Evolutionary conservation across 1,284 basidiomycete species (phyloP), one percentile per base, ranked within the genome.

Genomic region (Cystobasidiaceae sp.): DNA sequence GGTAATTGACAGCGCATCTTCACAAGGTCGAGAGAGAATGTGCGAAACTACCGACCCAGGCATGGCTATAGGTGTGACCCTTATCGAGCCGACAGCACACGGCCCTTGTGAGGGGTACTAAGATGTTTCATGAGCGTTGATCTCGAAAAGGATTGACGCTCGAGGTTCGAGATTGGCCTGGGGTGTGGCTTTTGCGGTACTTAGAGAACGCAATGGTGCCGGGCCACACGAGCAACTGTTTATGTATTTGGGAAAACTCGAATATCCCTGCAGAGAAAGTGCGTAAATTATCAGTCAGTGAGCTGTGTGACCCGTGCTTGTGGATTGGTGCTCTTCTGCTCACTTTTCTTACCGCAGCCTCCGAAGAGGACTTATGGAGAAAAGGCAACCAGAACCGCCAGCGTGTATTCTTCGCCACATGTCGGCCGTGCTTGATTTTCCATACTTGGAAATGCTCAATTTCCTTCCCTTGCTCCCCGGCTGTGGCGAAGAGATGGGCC

Each of bases 121-220:
- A 64, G 61, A 64, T 64, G 61, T 17, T 55, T 51, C 43, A 27
- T 23, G n/a, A 45, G 34, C 5, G n/a, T 56, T 56, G 19, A 15
- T 64, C 61, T 64, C 61, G 61, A 56, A 41, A 51, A 28, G 33
- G 61, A 64, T 50, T 64, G 61, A 64, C 61, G 48, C 61, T 64
- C 61, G 34, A 49, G 34, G 39, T 59, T 28, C n/a, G n/a, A n/a
- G n/a, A n/a, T n/a, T 37, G 48, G 56, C 45, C 56, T 59, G 56
- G 56, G 56, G 30, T 21, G 7, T 46, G 45, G 44, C 56, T 17
- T 30, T 43, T 55, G n/a, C n/a, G n/a, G n/a, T n/a, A n/a, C n/a
- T 27, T 23, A 5, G 8, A 15, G 7, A 21, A 23, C 23, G 3
- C 34, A 45, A 57, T 30, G 23, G 28, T 46, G 56, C 43, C 43